Conservation (phyloP, 2,329 filamentous ascomycete species). For the Colletotrichum destructivum region DNA sequence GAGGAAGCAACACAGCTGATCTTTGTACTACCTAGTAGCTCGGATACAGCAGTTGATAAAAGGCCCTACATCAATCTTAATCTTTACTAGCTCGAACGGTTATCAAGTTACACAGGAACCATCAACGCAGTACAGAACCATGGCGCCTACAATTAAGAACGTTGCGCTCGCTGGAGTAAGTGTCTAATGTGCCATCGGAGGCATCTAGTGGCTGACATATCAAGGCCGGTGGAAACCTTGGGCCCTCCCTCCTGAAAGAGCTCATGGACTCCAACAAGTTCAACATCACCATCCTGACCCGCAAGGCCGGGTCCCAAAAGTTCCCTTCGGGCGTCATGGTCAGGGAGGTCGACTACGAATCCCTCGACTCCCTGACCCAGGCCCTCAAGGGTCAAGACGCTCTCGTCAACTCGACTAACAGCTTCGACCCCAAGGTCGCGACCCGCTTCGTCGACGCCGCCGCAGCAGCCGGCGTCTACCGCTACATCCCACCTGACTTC, state of each 20-base stretch:
- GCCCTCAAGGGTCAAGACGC: conserved; percentile 72
- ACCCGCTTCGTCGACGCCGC: conserved; percentile 69
- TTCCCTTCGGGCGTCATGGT: conserved; percentile 58
- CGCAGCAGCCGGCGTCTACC: conserved; percentile 71
- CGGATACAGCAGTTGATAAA: conserved; percentile 9
- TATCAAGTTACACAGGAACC: background rate
- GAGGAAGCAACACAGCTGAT: conserved; percentile 8
- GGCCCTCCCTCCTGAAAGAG: conserved; percentile 49
- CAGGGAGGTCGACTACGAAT: conserved; percentile 64
- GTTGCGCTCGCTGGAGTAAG: conserved; percentile 55
- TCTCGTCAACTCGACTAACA: conserved; percentile 58
- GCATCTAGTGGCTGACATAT: background rate
- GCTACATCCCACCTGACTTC: conserved; percentile 75
- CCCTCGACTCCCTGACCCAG: conserved; percentile 62
- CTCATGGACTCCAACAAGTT: conserved; percentile 52
- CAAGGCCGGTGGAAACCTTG: conserved; percentile 53
- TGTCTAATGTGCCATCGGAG: background rate
- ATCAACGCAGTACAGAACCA: conserved; percentile 7
- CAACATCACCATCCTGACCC: conserved; percentile 69
- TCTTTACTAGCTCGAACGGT: background rate
- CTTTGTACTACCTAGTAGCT: background rate
- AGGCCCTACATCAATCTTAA: background rate
- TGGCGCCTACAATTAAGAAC: conserved; percentile 51
- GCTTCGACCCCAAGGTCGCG: conserved; percentile 56
- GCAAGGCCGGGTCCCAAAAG: conserved; percentile 56